Evolutionary conservation across 2,329 filamentous ascomycete species (phyloP), one percentile per base, ranked within the genome.

Genomic region (Botryotinia narcissicola): DNA sequence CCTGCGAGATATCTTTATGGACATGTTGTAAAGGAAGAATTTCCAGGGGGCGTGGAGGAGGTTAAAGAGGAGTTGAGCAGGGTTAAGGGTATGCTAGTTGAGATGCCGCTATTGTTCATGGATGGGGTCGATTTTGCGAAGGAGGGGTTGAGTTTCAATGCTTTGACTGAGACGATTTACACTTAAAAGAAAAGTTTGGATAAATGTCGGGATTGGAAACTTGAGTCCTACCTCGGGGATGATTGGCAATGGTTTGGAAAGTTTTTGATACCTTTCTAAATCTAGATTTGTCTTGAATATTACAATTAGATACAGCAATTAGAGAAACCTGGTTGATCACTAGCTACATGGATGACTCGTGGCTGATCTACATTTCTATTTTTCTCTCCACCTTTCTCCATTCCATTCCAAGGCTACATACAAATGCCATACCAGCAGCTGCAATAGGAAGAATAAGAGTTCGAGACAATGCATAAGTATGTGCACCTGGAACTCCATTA

Each of bases 51-150:
- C 12, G 90, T 91, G 62, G 84, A 84, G n/a, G 90, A 93, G 81
- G 85, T 94, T 74, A 94, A 93, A 84, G 88, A 91, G 69, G 87
- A 90, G 83, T 83, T 95, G 72, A 85, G 86, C 72, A 86, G 88
- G 71, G 85, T 95, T 57, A 87, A 89, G 74, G 92, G 92, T 3
- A 92, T 87, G 14, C 83, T 94, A 63, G 92, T 98, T 12, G 93
- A 97, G 85, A 98, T 98, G 95, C 94, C 94, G 42, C 85, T 98
- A 78, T 86, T 93, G 77, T 98, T 98, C 84, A 84, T 97, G 81
- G 91, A 92, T 78, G 92, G 94, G 48, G 88, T 89, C 14, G 94
- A 98, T 81, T 91, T 98, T 81, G 95, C 95, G 6, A 91, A 94
- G 86, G 89, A 94, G 78, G 94, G 94, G 0, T 78, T 97, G 79